Percentiles rank a stretch among this genome's conserved stretches.
These are phyloP conservation scores for Lasiodiplodia sp. DNA, from an alignment of 2,329 filamentous ascomycete genomes.

Conservation along the genomic window DNA sequence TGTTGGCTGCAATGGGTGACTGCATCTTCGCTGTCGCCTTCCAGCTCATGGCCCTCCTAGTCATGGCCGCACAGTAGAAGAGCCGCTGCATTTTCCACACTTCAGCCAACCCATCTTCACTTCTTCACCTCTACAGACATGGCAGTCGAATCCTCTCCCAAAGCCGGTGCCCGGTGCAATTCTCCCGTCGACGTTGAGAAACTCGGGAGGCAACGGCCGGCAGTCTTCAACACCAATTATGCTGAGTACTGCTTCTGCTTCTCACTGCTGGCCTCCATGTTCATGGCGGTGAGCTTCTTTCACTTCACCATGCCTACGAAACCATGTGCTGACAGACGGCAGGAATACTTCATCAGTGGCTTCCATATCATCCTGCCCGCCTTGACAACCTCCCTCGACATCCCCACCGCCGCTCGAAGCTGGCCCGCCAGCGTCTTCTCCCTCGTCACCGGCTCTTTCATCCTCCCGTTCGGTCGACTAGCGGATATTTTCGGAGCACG, in stretches of 20 bases:
- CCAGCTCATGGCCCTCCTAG: neutral
- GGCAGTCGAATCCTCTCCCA: neutral
- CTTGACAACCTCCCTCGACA: constrained; percentile 65
- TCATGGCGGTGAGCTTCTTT: constrained; percentile 55
- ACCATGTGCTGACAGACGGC: neutral
- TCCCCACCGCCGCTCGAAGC: constrained; percentile 68
- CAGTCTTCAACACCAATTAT: constrained; percentile 60
- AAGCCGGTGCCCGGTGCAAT: neutral
- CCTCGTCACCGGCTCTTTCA: constrained; percentile 46
- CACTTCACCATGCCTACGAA: neutral
- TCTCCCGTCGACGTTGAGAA: constrained; percentile 58
- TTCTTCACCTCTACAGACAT: neutral
- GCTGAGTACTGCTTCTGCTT: constrained; percentile 70
- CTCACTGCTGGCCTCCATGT: constrained; percentile 68
- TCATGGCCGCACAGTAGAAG: too few species aligned
- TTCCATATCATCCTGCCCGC: constrained; percentile 75
- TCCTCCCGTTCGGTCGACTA: constrained; percentile 60
- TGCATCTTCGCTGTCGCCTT: constrained; percentile 1
- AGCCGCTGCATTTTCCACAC: too few species aligned
- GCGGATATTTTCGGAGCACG: constrained; percentile 69
- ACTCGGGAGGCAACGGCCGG: constrained; percentile 68
- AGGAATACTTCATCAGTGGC: constrained; percentile 78
- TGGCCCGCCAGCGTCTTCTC: constrained; percentile 50
- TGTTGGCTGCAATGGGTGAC: neutral
- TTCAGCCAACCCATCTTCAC: neutral